These are phyloP conservation scores for Pleoardoris graminearum DNA, from an alignment of 2,329 filamentous ascomycete species.

Conservation along the genomic window DNA sequence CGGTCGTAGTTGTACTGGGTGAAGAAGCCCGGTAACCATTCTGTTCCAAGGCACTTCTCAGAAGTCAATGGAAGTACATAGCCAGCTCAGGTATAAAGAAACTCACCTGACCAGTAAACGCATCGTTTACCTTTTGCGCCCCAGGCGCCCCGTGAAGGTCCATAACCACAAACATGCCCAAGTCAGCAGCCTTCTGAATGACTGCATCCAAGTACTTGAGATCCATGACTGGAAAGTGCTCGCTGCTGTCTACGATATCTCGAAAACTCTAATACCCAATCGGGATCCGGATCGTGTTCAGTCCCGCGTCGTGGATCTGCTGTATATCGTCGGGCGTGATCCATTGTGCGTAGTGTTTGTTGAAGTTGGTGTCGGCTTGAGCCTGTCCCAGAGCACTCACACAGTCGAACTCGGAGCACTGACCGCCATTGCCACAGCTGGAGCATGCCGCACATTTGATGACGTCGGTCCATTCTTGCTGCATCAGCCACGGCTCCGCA, in stretches of 20 bases:
- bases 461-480: constrained; percentile 48
- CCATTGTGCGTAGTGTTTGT: constrained; percentile 56
- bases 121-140: constrained; percentile 52
- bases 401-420: constrained; percentile 59
- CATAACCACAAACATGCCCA: constrained; percentile 59
- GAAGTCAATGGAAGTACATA: not conserved
- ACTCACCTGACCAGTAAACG: constrained; percentile 53
- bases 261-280: constrained; percentile 61
- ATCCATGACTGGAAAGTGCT: constrained; percentile 57
- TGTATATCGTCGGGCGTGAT: constrained; percentile 55
- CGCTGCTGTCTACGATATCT: constrained; percentile 53
- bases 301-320: constrained; percentile 53
- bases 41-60: constrained; percentile 26
- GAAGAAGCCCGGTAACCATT: constrained; percentile 57
- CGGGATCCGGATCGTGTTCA: constrained; percentile 60
- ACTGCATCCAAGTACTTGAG: constrained; percentile 54
- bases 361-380: constrained; percentile 52
- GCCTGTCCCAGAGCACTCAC: constrained; percentile 54
- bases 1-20: constrained; percentile 60
- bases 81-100: not conserved
- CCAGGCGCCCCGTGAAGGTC: constrained; percentile 58
- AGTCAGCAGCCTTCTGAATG: constrained; percentile 53
- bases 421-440: not conserved
- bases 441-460: constrained; percentile 51
- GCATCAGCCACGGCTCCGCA: constrained; percentile 60